A percentile compares a stretch with the other conserved stretches of the same genome.
Conservation (phyloP, 768 basidiomycete genomes). For the Pleurotus cornucopiae region DNA sequence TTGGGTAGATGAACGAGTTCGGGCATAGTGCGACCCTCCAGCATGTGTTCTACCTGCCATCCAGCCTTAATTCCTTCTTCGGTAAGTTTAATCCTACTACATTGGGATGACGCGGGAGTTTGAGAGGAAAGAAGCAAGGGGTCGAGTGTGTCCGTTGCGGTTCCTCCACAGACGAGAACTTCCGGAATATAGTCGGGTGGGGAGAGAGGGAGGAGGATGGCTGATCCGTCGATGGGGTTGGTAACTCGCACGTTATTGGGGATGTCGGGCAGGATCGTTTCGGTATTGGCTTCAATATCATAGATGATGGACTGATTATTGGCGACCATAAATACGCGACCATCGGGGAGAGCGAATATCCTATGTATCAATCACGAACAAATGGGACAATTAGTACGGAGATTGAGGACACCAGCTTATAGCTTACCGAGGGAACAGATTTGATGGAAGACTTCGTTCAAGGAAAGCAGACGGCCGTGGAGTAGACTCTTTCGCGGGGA, state of each 20-base stretch:
- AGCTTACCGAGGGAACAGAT: constrained; percentile 43
- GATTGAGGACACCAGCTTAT: constrained; percentile 35
- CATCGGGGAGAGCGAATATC: constrained; percentile 41
- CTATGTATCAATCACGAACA: constrained; percentile 23
- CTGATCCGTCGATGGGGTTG: constrained; percentile 53
- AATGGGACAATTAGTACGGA: constrained; percentile 29
- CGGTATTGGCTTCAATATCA: constrained; percentile 28
- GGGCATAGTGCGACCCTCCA: constrained; percentile 53
- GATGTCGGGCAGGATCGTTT: constrained; percentile 26
- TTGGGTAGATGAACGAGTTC: constrained; percentile 53
- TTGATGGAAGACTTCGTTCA: constrained; percentile 45
- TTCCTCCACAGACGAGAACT: constrained; percentile 32
- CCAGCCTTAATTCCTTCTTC: constrained; percentile 42
- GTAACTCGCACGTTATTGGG: constrained; percentile 44
- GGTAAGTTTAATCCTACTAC: constrained; percentile 42
- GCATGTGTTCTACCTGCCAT: constrained; percentile 44
- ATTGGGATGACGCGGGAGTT: constrained; percentile 36
- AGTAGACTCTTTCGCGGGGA: constrained; percentile 38
- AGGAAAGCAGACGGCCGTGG: constrained; percentile 48
- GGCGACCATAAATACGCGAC: constrained; percentile 38
- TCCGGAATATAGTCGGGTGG: constrained; percentile 26
- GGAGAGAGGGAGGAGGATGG: constrained; percentile 29
- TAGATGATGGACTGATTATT: constrained; percentile 33
- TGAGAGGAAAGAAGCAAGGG: constrained; percentile 47
- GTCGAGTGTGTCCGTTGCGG: constrained; percentile 20